A percentile compares a stretch with the other conserved stretches of the same genome.
Evolutionary conservation across 179 eudicot genomes (phyloP).

Genomic region (Silene noctiflora): DNA sequence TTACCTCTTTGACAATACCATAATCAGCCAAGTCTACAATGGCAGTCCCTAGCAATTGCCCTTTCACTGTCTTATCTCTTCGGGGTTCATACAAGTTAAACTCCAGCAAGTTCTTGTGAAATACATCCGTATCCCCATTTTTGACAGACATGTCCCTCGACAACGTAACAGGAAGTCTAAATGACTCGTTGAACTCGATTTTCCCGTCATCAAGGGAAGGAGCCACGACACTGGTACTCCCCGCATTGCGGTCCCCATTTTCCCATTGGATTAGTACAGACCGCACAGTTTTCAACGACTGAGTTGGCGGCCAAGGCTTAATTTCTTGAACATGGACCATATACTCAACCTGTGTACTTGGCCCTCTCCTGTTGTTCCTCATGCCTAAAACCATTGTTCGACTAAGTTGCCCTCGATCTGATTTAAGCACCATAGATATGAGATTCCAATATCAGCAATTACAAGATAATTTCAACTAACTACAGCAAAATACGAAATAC

Average conservation of each 20-base stretch:
- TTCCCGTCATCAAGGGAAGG: constrained; percentile 70
- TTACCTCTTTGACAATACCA: constrained; percentile 53
- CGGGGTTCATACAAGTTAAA: constrained; percentile 82
- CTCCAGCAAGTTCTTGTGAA: constrained; percentile 74
- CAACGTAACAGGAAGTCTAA: constrained; percentile 54
- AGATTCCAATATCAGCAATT: background rate
- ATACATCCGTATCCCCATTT: constrained; percentile 50
- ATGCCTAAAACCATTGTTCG: constrained; percentile 60
- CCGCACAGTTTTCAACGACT: constrained; percentile 62
- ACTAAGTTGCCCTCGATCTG: background rate
- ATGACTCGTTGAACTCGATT: constrained; percentile 75
- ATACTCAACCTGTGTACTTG: constrained; percentile 67
- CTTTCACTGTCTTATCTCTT: constrained; percentile 73
- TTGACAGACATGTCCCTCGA: constrained; percentile 53
- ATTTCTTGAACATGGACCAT: constrained; percentile 65
- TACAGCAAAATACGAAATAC: background rate
- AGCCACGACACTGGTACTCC: constrained; percentile 56
- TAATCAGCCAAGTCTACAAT: constrained; percentile 77
- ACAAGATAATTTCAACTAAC: constrained; percentile 4
- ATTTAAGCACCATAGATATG: background rate
- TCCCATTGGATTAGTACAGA: constrained; percentile 82
- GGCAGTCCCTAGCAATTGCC: constrained; percentile 80
- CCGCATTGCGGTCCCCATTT: constrained; percentile 66
- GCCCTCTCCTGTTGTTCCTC: constrained; percentile 64
- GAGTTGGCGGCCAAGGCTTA: constrained; percentile 97